A percentile compares a stretch with the other conserved stretches of the same genome.
These are phyloP conservation scores for Trichosphaerium sp. DNA, from an alignment of 78 protist genomes.

Conservation along the genomic window DNA sequence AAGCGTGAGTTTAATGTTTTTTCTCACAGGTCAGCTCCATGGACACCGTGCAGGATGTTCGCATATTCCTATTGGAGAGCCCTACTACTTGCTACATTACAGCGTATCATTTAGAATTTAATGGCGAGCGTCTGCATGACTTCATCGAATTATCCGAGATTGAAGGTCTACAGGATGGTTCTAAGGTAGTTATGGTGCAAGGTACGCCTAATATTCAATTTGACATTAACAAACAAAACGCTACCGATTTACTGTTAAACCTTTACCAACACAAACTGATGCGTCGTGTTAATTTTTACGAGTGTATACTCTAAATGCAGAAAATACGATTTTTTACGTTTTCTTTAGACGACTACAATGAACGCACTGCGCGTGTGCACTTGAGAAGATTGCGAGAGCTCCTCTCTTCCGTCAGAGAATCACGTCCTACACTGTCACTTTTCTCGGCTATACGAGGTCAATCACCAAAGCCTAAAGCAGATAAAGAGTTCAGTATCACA, in stretches of 20 bases:
- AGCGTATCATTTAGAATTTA: slow-evolving; percentile 1
- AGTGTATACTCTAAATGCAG: not conserved
- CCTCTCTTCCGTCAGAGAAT: not conserved
- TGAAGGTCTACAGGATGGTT: slow-evolving; percentile 2
- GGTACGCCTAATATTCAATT: not conserved
- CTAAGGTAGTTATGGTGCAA: slow-evolving; percentile 13
- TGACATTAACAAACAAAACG: too few relatives aligned
- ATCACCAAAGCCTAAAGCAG: too few relatives aligned
- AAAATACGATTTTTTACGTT: not conserved
- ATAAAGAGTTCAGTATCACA: too few relatives aligned
- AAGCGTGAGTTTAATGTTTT: too few relatives aligned
- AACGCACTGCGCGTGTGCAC: slow-evolving; percentile 28
- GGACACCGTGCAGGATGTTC: slow-evolving; percentile 32
- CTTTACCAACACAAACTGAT: too few relatives aligned
- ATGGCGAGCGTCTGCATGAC: slow-evolving; percentile 13
- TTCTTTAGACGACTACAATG: slow-evolving; percentile 7
- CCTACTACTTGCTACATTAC: slow-evolving; percentile 35
- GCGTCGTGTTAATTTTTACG: not conserved
- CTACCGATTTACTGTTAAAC: too few relatives aligned
- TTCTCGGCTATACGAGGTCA: too few relatives aligned
- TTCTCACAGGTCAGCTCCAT: not conserved
- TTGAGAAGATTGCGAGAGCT: slow-evolving; percentile 28
- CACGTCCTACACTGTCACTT: not conserved
- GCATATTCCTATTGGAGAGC: slow-evolving; percentile 25
- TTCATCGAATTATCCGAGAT: slow-evolving; percentile 2